These are phyloP conservation scores for Bruguiera gymnorhiza DNA, from an alignment of 345 rosid genomes.

Conservation along the genomic window DNA sequence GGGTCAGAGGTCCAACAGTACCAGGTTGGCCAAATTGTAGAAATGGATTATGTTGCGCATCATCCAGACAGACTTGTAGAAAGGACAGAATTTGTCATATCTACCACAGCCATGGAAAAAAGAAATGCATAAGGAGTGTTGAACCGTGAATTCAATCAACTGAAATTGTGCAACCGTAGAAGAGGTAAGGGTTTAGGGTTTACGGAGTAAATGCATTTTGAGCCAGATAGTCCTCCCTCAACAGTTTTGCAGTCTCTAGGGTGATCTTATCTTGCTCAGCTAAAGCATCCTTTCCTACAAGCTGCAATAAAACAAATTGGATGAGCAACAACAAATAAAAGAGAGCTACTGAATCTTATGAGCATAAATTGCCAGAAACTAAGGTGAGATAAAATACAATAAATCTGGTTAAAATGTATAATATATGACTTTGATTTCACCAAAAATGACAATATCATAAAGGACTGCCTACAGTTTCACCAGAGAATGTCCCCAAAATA, in stretches of 20 bases:
- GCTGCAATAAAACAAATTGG: conserved; percentile 48
- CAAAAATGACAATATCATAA: no score
- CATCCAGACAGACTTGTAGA: conserved; percentile 99
- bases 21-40: conserved; percentile 95
- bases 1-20: conserved; percentile 10
- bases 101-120: conserved; percentile 37
- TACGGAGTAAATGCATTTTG: conserved; percentile 99
- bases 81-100: conserved; percentile 96
- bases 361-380: background rate
- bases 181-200: conserved; percentile 19
- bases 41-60: conserved; percentile 99
- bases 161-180: background rate
- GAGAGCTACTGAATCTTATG: background rate
- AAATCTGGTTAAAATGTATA: no score
- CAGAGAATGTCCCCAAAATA: no score
- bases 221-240: conserved; percentile 99
- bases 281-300: conserved; percentile 96
- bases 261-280: conserved; percentile 94
- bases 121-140: background rate
- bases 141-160: background rate
- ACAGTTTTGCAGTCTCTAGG: conserved; percentile 90
- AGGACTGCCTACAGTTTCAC: no score
- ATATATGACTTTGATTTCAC: no score
- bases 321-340: conserved; percentile 4
- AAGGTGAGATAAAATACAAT: background rate